These are phyloP conservation scores for Fusarium sp. DNA, from an alignment of 2,329 filamentous ascomycete species.

Conservation along the genomic window DNA sequence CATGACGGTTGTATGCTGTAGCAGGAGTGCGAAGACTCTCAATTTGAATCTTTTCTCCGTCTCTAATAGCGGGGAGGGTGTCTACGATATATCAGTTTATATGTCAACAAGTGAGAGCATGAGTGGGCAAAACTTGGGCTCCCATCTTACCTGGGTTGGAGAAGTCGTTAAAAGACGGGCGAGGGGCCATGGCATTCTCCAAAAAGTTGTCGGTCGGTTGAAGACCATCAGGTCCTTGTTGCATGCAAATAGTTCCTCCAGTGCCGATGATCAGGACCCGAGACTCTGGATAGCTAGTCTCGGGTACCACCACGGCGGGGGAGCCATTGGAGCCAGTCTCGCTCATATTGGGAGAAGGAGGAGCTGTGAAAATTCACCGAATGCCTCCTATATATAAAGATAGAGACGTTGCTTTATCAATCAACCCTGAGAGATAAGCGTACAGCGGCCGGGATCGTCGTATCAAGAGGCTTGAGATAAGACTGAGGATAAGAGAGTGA, in stretches of 20 bases:
- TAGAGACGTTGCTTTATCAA: not conserved
- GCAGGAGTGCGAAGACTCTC: conserved; percentile 83
- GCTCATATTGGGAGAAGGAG: conserved; percentile 25
- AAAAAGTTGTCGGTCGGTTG: conserved; percentile 86
- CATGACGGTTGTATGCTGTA: conserved; percentile 83
- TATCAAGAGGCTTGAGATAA: conserved; percentile 25
- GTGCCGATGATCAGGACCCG: conserved; percentile 92
- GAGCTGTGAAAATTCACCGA: not conserved
- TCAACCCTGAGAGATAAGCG: not conserved
- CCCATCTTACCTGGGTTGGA: conserved; percentile 51
- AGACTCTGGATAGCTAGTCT: conserved; percentile 74
- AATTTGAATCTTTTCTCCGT: conserved; percentile 66
- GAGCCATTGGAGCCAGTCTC: conserved; percentile 21
- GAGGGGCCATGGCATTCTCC: conserved; percentile 83
- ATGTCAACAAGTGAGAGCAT: not conserved
- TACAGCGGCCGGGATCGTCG: not conserved
- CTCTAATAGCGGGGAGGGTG: conserved; percentile 65
- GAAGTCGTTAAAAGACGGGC: conserved; percentile 87
- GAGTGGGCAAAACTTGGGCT: not conserved
- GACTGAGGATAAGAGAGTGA: conserved; percentile 25
- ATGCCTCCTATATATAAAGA: not conserved
- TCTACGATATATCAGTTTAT: conserved; percentile 51
- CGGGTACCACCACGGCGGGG: conserved; percentile 30
- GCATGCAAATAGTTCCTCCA: conserved; percentile 93
- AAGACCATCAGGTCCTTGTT: conserved; percentile 82